Base-by-base conservation (phyloP, 441 rosid genomes). In the Raphanus hybrid region DNA sequence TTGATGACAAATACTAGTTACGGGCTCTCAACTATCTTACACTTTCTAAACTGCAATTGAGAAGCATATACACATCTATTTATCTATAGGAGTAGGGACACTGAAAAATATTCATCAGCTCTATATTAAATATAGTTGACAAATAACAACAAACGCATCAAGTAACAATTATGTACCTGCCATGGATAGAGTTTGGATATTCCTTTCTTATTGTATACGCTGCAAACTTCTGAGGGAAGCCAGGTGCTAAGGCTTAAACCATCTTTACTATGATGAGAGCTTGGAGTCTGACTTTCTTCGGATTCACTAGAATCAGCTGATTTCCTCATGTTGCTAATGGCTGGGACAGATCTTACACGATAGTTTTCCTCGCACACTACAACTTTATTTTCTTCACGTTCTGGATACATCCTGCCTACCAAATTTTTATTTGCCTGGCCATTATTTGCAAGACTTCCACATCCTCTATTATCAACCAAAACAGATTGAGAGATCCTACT, bases 161-260 rank as follows among this genome's bases (percentile, higher is more conserved):
- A 55, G 58, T 20, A 58, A 70, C 8, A 74, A 34, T 43, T 15
- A 74, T 23, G 20, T 90, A 95, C 99, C 98, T 96, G 98, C 99
- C 99, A 96, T 62, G 90, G 87, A 84, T 96, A 91, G 43, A 96
- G 84, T 85, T 90, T 87, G 55, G 85, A 87, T 70, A 95, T 92
- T 81, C 98, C 98, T 85, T 73, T 96, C 85, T 83, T 93, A 77
- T 82, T 87, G 84, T 91, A 95, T 70, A 85, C 82, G 81, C 75
- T 81, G 88, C 97, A 91, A 78, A 91, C 85, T 78, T 90, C 93
- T 64, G 82, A 71, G 78, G 98, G 98, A 87, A 95, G 99, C 99
- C 98, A 95, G 69, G 82, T 82, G 83, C 82, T 83, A 62, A 95
- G 85, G 69, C 83, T 86, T 71, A 91, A 80, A 66, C 71, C 75